Evolutionary conservation across 1,284 basidiomycete genomes (phyloP), one percentile per base, ranked within the genome.

Genomic region (Agaricales sp.): DNA sequence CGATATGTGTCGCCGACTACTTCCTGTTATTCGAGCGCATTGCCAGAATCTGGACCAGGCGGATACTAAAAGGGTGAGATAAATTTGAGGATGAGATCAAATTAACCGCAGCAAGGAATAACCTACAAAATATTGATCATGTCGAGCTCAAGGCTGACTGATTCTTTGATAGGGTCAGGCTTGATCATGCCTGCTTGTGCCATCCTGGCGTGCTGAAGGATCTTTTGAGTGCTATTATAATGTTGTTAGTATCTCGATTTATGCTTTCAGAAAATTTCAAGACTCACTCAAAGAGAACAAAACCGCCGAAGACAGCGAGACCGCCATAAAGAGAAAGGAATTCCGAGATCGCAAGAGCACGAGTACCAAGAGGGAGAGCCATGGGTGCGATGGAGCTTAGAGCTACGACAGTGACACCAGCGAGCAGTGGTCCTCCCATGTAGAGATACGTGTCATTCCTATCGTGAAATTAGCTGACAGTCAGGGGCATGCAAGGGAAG

Each of bases 61-160:
- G 83, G 54, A 92, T 76, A 61, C 85, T 88, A 49, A 43, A 53
- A 14, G 18, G 12, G 14, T 19, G 11, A 35, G n/a, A n/a, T 11
- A 35, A 8, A 35, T 35, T 35, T 8, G 8, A 8, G n/a, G n/a
- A 35, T n/a, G 11, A 35, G 8, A n/a, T 35, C 8, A 8, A 35
- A 35, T n/a, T 11, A 8, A 39, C 47, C 20, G 50, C 56, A 25
- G 52, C 16, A 24, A 55, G 45, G 12, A 44, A 38, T n/a, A 20
- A 69, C 78, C 54, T 55, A 85, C 86, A 90, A 88, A 49, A 89
- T 87, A 61, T 88, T 93, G 63, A 95, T 82, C 74, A 92, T 86
- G 61, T 92, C 88, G 50, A 95, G 74, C 61, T 92, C 83, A 44
- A 93, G 71, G 47, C 80, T 73, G 50, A 89, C 78, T 8, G 86